phyloP scores from a whole-genome alignment of 179 eudicot genomes.

The Corrigiola litoralis region DNA sequence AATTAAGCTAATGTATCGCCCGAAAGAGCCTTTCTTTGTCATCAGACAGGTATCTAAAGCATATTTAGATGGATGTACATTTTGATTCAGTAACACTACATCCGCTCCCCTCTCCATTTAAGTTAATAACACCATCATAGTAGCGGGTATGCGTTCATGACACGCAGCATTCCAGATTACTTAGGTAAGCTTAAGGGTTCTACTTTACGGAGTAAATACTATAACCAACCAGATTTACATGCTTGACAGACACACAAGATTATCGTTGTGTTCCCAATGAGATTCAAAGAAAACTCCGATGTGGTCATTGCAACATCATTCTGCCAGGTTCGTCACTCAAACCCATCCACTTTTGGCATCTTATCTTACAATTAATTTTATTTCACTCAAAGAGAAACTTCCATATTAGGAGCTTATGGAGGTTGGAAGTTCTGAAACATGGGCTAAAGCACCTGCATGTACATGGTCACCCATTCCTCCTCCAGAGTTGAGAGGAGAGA shows the following conservation, averaged over 20 bases:
- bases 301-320: slow-evolving; percentile 83
- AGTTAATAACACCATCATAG: slow-evolving; percentile 3
- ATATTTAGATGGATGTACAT: background rate
- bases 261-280: slow-evolving; percentile 73
- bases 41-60: slow-evolving; percentile 53
- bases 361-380: background rate
- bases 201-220: background rate
- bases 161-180: background rate
- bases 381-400: background rate
- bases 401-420: slow-evolving; percentile 71
- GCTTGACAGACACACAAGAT: slow-evolving; percentile 59
- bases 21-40: slow-evolving; percentile 79
- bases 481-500: slow-evolving; percentile 77
- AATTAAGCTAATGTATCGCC: slow-evolving; percentile 75
- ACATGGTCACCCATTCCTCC: slow-evolving; percentile 95
- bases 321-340: slow-evolving; percentile 66
- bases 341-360: background rate
- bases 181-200: background rate
- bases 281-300: slow-evolving; percentile 76
- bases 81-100: background rate
- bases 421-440: slow-evolving; percentile 49
- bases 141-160: slow-evolving; percentile 4
- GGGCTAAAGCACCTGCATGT: slow-evolving; percentile 76
- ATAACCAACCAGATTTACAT: slow-evolving; percentile 2
- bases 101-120: background rate